Evolutionary conservation across 2,329 filamentous ascomycete species (phyloP).

Genomic region (Ophiocordyceps unilateralis): DNA sequence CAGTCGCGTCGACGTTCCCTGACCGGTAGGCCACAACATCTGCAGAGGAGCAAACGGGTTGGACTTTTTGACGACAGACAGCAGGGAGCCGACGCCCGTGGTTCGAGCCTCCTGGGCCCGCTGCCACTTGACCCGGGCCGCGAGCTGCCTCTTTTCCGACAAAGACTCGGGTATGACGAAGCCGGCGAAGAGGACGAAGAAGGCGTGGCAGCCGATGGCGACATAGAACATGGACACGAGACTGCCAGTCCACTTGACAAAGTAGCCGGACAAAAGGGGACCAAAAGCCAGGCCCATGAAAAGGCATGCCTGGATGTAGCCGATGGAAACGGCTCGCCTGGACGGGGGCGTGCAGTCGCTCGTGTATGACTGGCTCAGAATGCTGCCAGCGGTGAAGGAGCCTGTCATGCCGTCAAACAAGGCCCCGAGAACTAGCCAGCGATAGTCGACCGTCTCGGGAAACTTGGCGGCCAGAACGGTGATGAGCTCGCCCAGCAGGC

Average conservation of each 20-base stretch:
- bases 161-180: conserved; percentile 74
- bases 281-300: conserved; percentile 82
- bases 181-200: conserved; percentile 56
- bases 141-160: conserved; percentile 50
- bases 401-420: conserved; percentile 71
- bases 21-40: conserved; percentile 58
- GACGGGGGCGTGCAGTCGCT: conserved; percentile 75
- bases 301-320: conserved; percentile 76
- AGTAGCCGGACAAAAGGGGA: conserved; percentile 61
- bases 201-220: conserved; percentile 50
- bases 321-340: conserved; percentile 66
- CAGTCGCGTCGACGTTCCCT: conserved; percentile 37
- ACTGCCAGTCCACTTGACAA: conserved; percentile 60
- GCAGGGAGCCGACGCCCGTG: conserved; percentile 8
- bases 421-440: conserved; percentile 61
- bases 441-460: conserved; percentile 55
- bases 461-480: conserved; percentile 64
- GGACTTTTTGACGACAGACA: conserved; percentile 21
- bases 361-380: conserved; percentile 69
- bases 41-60: conserved; percentile 65
- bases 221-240: conserved; percentile 76
- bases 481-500: conserved; percentile 55
- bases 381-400: conserved; percentile 69
- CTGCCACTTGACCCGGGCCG: conserved; percentile 51
- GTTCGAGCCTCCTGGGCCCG: conserved; percentile 23